Base-by-base conservation (phyloP, 2,329 filamentous ascomycete species). In the Westerdykella ornata region DNA sequence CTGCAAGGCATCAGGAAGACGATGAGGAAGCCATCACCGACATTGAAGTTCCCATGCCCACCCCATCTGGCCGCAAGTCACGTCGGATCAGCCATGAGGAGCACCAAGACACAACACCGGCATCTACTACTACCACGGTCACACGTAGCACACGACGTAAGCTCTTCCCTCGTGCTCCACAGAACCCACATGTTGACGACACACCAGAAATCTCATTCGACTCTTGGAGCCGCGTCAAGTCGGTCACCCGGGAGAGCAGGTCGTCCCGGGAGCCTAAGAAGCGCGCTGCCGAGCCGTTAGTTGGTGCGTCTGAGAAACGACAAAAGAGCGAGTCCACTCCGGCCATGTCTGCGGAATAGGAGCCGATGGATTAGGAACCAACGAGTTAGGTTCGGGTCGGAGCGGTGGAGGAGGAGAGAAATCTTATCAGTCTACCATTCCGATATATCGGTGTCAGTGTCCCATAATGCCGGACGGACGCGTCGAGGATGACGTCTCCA, bases 181-280 rank as follows among this genome's bases (percentile, higher is more conserved):
- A 33, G 17, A 9, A 19, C 15, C 6, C 26, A 16, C 35, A 37
- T 22, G 18, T 36, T 32, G 37, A 44, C 18, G 12, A 33, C 4
- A 29, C 33, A 12, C 31, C 17, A 59, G 59, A 62, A 48, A 57
- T 59, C 18, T 59, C 56, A 2, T 87, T 87, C 53, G 80, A 84
- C 52, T 72, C 72, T 30, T 88, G 82, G 82, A 76, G 72, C 48
- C 78, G 81, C 43, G 78, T 77, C 52, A 87, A 87, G 71, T 68
- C 65, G 1, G 42, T 49, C 5, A 46, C 53, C 34, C 43, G 39
- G 41, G 38, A 55, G 15, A 68, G 70, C 26, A 47, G 65, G 52
- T 57, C 61, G n/a, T 52, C 59, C 22, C 63, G 63, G 45, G 49
- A 51, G 14, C 68, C 69, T 37, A 56, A 47, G 45, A 67, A 67